A percentile compares a stretch with the other conserved stretches of the same genome.
These are phyloP conservation scores for Lentinula aciculospora DNA, from an alignment of 768 basidiomycete genomes.

Conservation along the genomic window DNA sequence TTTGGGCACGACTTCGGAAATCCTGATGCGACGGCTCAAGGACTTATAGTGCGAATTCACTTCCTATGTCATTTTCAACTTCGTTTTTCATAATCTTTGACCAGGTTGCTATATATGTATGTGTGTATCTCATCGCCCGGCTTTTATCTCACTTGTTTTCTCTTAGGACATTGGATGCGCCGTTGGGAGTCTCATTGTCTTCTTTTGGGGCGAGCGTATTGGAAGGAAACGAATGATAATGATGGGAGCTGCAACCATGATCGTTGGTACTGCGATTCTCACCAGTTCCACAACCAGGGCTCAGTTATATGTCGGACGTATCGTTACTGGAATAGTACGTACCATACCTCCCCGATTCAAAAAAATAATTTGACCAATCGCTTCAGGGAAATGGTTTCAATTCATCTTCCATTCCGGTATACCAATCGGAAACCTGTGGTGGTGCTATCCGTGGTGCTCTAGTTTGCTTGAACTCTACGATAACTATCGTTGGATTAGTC, in stretches of 20 bases:
- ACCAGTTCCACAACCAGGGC: constrained; percentile 32
- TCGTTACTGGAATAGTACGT: constrained; percentile 31
- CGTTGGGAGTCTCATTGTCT: constrained; percentile 28
- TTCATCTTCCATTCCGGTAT: constrained; percentile 34
- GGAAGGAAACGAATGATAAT: constrained; percentile 34
- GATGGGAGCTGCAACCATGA: constrained; percentile 29
- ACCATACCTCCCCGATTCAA: not conserved
- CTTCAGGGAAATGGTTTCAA: constrained; percentile 31
- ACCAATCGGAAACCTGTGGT: constrained; percentile 33
- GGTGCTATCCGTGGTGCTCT: constrained; percentile 28
- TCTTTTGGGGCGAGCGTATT: constrained; percentile 31
- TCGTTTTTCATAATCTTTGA: not conserved
- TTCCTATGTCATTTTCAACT: not conserved
- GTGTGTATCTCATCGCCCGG: not conserved
- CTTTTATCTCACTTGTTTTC: not conserved
- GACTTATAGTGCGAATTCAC: constrained; percentile 26
- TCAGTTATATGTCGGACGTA: constrained; percentile 30
- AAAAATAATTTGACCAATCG: not conserved
- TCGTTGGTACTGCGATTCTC: constrained; percentile 32
- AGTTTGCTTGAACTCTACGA: constrained; percentile 30
- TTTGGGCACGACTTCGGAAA: constrained; percentile 31
- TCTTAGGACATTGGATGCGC: constrained; percentile 33
- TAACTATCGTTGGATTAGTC: constrained; percentile 33
- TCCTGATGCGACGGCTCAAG: constrained; percentile 30
- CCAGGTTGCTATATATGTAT: constrained; percentile 28